These are phyloP conservation scores for Nakaseomyces nivariensis DNA, from an alignment of 1,139 yeast species.

Conservation along the genomic window DNA sequence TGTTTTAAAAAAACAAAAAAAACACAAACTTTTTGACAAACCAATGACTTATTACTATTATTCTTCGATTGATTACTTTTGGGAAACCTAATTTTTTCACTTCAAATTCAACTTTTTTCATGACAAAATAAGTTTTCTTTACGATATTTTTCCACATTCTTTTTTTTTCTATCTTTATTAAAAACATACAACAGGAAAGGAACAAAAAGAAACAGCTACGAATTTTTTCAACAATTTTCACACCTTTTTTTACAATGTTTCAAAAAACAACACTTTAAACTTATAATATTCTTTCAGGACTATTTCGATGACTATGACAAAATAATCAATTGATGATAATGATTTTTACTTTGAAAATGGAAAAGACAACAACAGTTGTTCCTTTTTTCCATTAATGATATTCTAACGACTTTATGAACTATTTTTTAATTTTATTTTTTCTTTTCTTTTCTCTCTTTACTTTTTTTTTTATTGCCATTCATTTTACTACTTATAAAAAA, in stretches of 20 bases:
- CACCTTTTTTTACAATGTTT: neutral
- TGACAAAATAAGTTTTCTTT: neutral
- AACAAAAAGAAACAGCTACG: neutral
- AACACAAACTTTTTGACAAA: neutral
- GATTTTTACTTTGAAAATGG: neutral
- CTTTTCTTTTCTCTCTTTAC: neutral
- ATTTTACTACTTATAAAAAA: neutral
- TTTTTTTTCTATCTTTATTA: neutral
- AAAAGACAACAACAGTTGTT: neutral
- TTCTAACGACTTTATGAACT: constrained; percentile 1
- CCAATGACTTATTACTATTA: neutral
- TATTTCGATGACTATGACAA: constrained; percentile 2
- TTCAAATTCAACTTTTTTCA: neutral
- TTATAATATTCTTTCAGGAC: constrained; percentile 2
- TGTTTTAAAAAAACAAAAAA: constrained; percentile 11
- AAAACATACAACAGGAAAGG: neutral
- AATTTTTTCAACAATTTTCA: neutral
- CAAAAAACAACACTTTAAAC: neutral
- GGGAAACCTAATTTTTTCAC: neutral
- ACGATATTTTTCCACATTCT: neutral
- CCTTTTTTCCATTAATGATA: neutral
- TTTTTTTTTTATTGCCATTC: neutral
- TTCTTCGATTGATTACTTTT: constrained; percentile 1
- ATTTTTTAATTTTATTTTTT: neutral
- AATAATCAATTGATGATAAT: constrained; percentile 1